Base-by-base conservation (phyloP, 257 asterid genomes). In the Ocimum tenuiflorum region DNA sequence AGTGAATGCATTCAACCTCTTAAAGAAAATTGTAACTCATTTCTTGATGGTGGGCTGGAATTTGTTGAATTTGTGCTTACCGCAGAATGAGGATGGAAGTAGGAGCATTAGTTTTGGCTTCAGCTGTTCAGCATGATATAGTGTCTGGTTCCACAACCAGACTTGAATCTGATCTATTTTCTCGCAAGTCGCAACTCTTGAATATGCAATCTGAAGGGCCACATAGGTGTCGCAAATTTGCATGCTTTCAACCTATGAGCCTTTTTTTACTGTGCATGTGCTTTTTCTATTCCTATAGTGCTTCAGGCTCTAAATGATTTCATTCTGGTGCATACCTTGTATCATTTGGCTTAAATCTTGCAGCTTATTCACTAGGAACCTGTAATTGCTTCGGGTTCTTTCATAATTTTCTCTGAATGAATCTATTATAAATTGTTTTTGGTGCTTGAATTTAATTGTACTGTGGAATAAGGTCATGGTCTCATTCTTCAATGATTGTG, bases 401-500 rank as follows among this genome's bases (percentile, higher is more conserved):
- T 63, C 69, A 56, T 60, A 19, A n/a, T 60, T 59, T 56, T 53
- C 63, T 9, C 65, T 35, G 47, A 33, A 29, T 51, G 9, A 23
- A 36, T 51, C 17, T 3, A 22, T 27, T 24, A 22, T 52, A 49
- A 10, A 58, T 7, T 23, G 12, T 39, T 49, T n/a, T 22, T 6
- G 12, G 61, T 43, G 57, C 39, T n/a, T 57, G 48, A 14, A 62
- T 36, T 48, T 54, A 38, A 41, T 50, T 52, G 38, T 66, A 46
- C 54, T 27, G 51, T 67, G 47, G 51, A 46, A 27, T 41, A 47
- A 31, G 23, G 8, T 35, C 24, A 49, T 69, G 20, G 60, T 45
- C 18, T 50, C 62, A 60, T 35, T 48, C 63, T 56, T 57, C 56
- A 36, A 73, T 73, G 76, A 73, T 63, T 73, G 36, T 77, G 75